These are phyloP conservation scores for Hyparrhenia diplandra DNA, from an alignment of 176 grass and related monocot genomes.

Conservation along the genomic window DNA sequence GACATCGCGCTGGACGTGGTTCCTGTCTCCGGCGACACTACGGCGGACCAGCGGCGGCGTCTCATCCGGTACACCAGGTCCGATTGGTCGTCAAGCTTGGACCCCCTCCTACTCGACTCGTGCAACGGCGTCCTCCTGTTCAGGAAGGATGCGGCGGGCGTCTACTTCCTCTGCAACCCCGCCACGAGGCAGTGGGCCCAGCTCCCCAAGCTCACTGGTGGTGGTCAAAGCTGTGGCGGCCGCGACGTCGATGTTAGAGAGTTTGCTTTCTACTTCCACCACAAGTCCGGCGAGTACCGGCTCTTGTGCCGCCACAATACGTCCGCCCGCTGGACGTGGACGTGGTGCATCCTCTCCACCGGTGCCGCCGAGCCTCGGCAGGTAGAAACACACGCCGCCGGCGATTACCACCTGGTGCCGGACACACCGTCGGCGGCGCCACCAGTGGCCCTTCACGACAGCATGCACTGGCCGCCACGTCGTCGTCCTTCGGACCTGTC, in stretches of 20 bases:
- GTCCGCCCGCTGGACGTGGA: no score
- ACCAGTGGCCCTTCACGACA: background rate
- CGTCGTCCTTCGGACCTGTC: no score
- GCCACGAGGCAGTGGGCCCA: background rate
- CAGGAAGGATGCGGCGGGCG: background rate
- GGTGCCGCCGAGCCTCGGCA: background rate
- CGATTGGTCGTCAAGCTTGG: no score
- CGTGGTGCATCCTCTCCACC: background rate
- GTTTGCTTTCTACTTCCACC: constrained; percentile 10
- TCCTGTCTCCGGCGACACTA: background rate
- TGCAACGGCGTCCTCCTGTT: background rate
- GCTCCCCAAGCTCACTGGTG: background rate
- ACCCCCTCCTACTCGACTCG: background rate
- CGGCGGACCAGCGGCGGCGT: background rate
- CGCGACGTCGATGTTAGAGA: accelerated
- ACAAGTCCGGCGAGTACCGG: background rate
- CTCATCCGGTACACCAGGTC: background rate
- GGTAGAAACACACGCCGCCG: background rate
- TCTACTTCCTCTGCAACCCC: background rate
- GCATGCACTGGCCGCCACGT: background rate
- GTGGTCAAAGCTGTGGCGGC: no score
- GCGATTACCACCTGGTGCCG: background rate
- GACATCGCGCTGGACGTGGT: background rate
- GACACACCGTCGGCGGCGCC: no score
- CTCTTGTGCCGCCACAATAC: background rate